Conservation (phyloP, 352 stramenopile species). For the Sclerospora graminicola region DNA sequence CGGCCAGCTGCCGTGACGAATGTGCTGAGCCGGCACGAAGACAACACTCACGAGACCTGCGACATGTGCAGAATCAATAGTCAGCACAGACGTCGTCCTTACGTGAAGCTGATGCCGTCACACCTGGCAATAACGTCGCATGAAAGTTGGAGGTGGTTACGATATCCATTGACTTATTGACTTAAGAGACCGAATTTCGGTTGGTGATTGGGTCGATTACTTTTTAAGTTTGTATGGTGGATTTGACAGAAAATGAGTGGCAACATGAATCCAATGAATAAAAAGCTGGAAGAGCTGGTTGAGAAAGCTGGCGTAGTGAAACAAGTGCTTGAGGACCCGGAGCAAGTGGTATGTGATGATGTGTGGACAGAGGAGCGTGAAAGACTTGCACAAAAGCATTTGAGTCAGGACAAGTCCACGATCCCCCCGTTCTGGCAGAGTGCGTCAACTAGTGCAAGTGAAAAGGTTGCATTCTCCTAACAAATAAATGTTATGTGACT, state of each 20-base stretch:
- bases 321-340: constrained; percentile 49
- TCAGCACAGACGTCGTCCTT: background rate
- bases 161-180: constrained; percentile 2
- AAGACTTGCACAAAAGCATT: constrained; percentile 47
- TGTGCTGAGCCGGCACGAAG: constrained; percentile 58
- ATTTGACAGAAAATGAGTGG: constrained; percentile 29
- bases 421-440: constrained; percentile 76
- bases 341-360: constrained; percentile 64
- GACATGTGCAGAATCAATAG: background rate
- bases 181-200: too few relatives aligned
- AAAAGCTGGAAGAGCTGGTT: constrained; percentile 67
- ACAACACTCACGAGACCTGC: constrained; percentile 69
- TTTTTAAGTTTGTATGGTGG: too few relatives aligned
- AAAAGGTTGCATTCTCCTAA: too few relatives aligned
- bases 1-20: constrained; percentile 66
- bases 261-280: constrained; percentile 51
- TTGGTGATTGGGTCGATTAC: too few relatives aligned
- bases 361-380: constrained; percentile 78
- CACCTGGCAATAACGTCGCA: constrained; percentile 72
- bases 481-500: constrained; percentile 1
- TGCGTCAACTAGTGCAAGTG: constrained; percentile 8
- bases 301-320: constrained; percentile 60
- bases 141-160: constrained; percentile 87
- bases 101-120: background rate
- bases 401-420: constrained; percentile 64